Evolutionary conservation across 352 stramenopile species (phyloP).

Genomic region (Pythium brassicae): DNA sequence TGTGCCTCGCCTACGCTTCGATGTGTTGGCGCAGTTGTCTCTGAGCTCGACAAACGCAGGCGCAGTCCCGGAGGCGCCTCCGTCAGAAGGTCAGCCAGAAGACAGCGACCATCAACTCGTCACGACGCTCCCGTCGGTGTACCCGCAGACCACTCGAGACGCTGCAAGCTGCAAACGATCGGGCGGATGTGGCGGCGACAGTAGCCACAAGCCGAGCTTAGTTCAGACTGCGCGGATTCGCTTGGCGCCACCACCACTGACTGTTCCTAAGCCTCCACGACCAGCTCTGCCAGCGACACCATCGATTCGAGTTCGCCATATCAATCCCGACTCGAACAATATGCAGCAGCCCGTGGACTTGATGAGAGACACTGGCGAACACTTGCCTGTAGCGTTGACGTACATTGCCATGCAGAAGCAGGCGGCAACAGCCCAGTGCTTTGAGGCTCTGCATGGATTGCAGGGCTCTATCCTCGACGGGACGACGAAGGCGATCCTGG

Average conservation of each 20-base stretch:
- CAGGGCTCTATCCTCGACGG: slow-evolving; percentile 15
- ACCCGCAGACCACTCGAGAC: not conserved
- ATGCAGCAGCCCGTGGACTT: too few species aligned
- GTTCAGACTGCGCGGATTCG: slow-evolving; percentile 21
- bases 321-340: too few species aligned
- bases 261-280: not conserved
- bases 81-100: not conserved
- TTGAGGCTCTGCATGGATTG: slow-evolving; percentile 25
- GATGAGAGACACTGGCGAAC: not conserved
- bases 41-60: not conserved
- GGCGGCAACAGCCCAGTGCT: slow-evolving; percentile 23
- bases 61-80: too few species aligned
- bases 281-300: too few species aligned
- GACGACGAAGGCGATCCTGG: slow-evolving; percentile 25
- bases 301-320: too few species aligned
- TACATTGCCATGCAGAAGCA: slow-evolving; percentile 7
- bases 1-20: slow-evolving; percentile 8
- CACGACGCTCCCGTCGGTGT: not conserved
- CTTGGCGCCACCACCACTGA: slow-evolving; percentile 20
- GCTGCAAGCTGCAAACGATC: not conserved
- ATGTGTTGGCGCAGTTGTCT: slow-evolving; percentile 4
- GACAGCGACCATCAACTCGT: not conserved
- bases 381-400: not conserved
- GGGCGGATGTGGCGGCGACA: not conserved
- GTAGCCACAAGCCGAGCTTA: not conserved